Percentiles rank a stretch among this genome's conserved stretches.
Conservation (phyloP, 768 basidiomycete genomes). For the Cystoderma amianthinum region DNA sequence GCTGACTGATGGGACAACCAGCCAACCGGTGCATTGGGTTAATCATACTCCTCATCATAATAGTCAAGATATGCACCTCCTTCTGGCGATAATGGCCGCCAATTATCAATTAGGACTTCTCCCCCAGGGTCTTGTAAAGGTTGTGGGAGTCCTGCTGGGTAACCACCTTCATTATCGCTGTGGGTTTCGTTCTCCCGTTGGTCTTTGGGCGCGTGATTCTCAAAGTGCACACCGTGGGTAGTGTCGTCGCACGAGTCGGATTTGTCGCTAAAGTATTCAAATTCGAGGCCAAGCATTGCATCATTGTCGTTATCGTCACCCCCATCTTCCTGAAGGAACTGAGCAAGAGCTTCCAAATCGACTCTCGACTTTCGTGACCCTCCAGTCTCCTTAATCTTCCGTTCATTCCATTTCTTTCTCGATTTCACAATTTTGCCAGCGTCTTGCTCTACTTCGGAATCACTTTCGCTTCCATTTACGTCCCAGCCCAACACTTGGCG, state of each 20-base stretch:
- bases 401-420: neutral
- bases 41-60: constrained; percentile 35
- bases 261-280: constrained; percentile 7
- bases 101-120: constrained; percentile 35
- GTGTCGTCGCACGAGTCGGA: no score
- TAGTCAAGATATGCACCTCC: constrained; percentile 11
- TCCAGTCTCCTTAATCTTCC: constrained; percentile 8
- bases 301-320: constrained; percentile 18
- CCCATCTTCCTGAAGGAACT: constrained; percentile 34
- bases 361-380: constrained; percentile 39
- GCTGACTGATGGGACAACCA: neutral
- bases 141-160: neutral
- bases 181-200: neutral
- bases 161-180: neutral
- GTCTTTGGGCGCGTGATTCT: constrained; percentile 4
- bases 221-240: neutral
- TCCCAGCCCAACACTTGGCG: constrained; percentile 24
- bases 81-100: constrained; percentile 33
- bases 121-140: constrained; percentile 8
- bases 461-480: constrained; percentile 14
- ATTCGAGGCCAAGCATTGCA: constrained; percentile 8
- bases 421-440: constrained; percentile 5
- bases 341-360: constrained; percentile 49
- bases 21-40: constrained; percentile 3
- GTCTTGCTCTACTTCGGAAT: constrained; percentile 9